Evolutionary conservation across 1,284 basidiomycete species (phyloP), one percentile per base, ranked within the genome.

Genomic region (Porodaedalea pini): DNA sequence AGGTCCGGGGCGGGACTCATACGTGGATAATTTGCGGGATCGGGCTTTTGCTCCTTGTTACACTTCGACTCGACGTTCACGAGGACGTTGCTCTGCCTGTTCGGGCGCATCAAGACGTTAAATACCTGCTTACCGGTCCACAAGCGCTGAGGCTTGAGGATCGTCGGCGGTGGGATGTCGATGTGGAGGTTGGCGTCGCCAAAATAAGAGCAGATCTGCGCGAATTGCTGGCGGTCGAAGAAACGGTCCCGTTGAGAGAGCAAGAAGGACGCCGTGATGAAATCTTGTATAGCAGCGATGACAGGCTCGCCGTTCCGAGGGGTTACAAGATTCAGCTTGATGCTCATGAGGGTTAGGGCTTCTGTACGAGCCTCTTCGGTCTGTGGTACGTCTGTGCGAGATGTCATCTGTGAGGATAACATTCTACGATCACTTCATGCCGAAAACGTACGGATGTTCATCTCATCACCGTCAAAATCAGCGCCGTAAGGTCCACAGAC

Each of bases 101-200:
- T 98, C 6, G 97, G 97, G 2, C 90, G 85, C 90, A 99, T 98
- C 36, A 99, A 85, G 15, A 94, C 86, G 69, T 93, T 94, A 79
- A 98, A 98, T 29, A 99, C 82, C 70, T 99, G 97, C 71, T 99
- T 99, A 27, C 97, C 97, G 0, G 97, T 99, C 97, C 97, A 99
- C 1, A 99, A 75, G 11, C 92, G 81, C 37, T 85, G 81, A 5
- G 97, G 97, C 70, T 98, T 98, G 82, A 89, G 87, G 62, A 99
- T 94, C 0, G 91, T 88, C 0, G 97, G 97, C 0, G 94, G 93
- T 7, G 97, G 97, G 29, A 99, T 84, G 67, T 99, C 95, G 67
- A 99, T 96, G 44, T 96, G 90, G 54, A 95, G 73, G 62, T 91
- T 82, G 13, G 92, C 95, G 66, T 99, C 97, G 31, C 83, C 91